A percentile compares a stretch with the other conserved stretches of the same genome.
These are phyloP conservation scores for Phytophthora syringae DNA, from an alignment of 352 stramenopile genomes.

Conservation along the genomic window DNA sequence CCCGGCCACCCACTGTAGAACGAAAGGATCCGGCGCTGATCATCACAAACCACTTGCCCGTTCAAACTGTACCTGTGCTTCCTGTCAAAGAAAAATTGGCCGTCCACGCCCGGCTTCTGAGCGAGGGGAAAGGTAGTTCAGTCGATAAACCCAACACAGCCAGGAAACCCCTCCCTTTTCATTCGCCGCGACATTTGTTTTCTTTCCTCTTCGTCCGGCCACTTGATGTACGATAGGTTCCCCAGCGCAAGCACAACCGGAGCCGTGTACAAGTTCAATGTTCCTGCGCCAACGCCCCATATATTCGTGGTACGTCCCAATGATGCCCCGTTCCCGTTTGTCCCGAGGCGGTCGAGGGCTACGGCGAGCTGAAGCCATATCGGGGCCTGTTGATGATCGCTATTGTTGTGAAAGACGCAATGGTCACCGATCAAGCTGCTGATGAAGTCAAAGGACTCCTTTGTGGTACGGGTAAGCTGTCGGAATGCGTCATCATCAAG, in stretches of 20 bases:
- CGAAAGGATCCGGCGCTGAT: slow-evolving; percentile 12
- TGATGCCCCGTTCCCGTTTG: slow-evolving; percentile 3
- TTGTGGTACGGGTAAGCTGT: too few species aligned
- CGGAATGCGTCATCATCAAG: too few species aligned
- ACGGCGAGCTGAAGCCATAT: not conserved
- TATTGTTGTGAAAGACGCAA: too few species aligned
- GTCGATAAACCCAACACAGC: slow-evolving; percentile 26
- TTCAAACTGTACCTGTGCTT: slow-evolving; percentile 30
- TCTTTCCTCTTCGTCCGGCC: not conserved
- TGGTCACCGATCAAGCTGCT: too few species aligned
- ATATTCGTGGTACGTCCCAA: not conserved
- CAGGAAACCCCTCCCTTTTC: not conserved
- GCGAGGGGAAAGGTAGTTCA: slow-evolving; percentile 16
- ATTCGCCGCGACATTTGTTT: not conserved
- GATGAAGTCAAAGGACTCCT: too few species aligned
- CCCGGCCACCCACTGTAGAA: slow-evolving; percentile 23
- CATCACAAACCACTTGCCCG: slow-evolving; percentile 22
- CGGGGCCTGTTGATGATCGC: too few species aligned
- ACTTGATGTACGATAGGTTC: not conserved
- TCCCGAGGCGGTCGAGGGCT: not conserved
- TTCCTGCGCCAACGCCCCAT: slow-evolving; percentile 4
- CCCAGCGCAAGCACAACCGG: not conserved
- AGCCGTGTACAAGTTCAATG: not conserved
- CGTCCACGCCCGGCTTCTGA: slow-evolving; percentile 23
- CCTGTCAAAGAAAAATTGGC: slow-evolving; percentile 17